Evolutionary conservation across 192 early-diverging fungal species (phyloP), one percentile per base, ranked within the genome.

Genomic region (Radiomyces spectabilis): DNA sequence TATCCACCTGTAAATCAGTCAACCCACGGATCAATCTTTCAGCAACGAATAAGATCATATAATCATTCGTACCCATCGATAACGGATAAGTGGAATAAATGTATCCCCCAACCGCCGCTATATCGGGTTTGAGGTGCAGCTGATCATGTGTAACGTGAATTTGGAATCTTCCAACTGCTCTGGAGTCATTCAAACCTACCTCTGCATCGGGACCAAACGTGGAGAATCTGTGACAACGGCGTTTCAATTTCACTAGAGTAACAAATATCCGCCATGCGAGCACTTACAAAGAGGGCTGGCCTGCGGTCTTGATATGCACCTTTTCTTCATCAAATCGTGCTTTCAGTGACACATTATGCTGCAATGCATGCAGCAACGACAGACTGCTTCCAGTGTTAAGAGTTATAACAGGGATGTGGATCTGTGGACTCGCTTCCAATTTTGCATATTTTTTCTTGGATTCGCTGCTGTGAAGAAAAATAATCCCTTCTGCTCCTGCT

Each of bases 401-500:
- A 1, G 70, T 59, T 7, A 63, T 75, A 15, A 72, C 65, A 34
- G 76, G 78, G 19, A 83, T 80, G 0, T 39, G 70, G 21, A 80
- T 62, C 3, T 68, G 73, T 9, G 68, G 19, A 16, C 48, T 48
- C 0, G 33, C 37, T 16, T 60, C 26, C 2, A 42, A 26, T 8
- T 46, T 27, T 1, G 64, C 60, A 2, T 30, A 33, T 8, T 66
- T 22, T 4, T 48, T 37, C 1, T 53, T 53, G 0, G 22, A 22
- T 0, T 51, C 41, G 34, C 61, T 66, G 55, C 84, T 79, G 65
- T 83, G 84, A 18, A 87, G 58, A 27, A 89, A 58, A 6, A 80
- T 70, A 22, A n/a, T n/a, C n/a, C 70, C 87, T n/a, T 67, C 52
- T 0, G 82, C 87, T 9, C 81, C 81, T 3, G 82, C 85, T 7